Evolutionary conservation across 768 basidiomycete genomes (phyloP).

Genomic region (Termitomyces sp.): DNA sequence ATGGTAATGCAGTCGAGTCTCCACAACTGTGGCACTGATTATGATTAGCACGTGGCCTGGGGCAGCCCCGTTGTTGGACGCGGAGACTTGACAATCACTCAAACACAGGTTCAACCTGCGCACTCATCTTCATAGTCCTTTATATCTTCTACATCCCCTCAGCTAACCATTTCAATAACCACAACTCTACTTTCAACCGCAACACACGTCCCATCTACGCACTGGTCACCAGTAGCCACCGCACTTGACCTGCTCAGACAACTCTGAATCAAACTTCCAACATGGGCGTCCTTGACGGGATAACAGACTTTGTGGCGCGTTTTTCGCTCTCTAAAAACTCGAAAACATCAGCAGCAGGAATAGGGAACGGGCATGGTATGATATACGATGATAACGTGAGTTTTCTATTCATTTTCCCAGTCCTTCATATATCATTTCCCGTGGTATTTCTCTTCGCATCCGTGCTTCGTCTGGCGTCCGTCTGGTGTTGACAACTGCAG

Average conservation of each 20-base stretch:
- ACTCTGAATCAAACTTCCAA: neutral
- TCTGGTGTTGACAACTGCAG: constrained; percentile 1
- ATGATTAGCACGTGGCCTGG: constrained; percentile 1
- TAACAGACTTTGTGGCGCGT: constrained; percentile 44
- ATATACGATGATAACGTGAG: constrained; percentile 73
- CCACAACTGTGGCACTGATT: neutral
- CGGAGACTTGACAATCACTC: constrained; percentile 1
- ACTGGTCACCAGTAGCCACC: neutral
- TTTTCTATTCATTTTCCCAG: constrained; percentile 10
- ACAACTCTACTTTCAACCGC: neutral
- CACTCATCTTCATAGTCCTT: neutral
- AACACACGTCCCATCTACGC: neutral
- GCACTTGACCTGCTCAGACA: neutral
- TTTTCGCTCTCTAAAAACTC: constrained; percentile 38
- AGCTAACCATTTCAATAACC: neutral
- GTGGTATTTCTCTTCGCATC: constrained; percentile 1
- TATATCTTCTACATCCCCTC: neutral
- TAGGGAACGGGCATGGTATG: constrained; percentile 54
- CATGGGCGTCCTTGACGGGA: constrained; percentile 54
- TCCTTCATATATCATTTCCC: neutral
- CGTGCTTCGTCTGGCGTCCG: neutral
- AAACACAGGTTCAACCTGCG: neutral
- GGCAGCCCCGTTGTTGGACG: neutral
- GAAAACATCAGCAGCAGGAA: constrained; percentile 44
- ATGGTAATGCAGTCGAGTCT: neutral